Base-by-base conservation (phyloP, 768 basidiomycete species). In the Hemileccinum rubropunctum region DNA sequence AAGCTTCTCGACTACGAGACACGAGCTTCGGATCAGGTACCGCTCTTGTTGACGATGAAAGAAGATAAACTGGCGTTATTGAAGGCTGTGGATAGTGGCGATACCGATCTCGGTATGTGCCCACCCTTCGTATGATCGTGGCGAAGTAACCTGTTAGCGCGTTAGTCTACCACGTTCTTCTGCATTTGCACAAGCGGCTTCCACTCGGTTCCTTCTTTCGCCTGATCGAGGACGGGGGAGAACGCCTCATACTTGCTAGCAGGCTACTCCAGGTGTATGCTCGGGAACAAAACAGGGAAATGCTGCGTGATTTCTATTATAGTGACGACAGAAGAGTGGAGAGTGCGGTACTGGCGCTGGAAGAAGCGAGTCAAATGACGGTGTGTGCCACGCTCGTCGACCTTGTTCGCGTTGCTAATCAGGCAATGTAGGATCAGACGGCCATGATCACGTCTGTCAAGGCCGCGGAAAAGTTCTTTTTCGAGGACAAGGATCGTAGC, bases 251-350 rank as follows among this genome's bases (percentile, higher is more conserved):
- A 3, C 82, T 80, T n/a, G 92, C 91, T 0, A 83, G 83, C 56
- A 83, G 77, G 51, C 71, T 97, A 4, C 76, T 95, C 39, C 89
- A 95, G 65, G 91, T 95, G 1, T 95, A 95, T 64, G 92, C 91
- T 1, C 74, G 88, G 34, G 90, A 94, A 64, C 92, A 92, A 60
- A 89, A 95, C 63, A 76, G 88, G 44, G 91, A 91, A 55, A 88
- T 98, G 82, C 73, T 98, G 7, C 77, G 93, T 14, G 94, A 99
- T 65, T 98, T 95, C 70, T 98, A 94, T 68, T 99, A 95, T 62
- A 95, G 95, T 32, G 97, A 99, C 60, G 97, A 98, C 69, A 77
- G 97, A 47, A 79, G 95, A 40, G 86, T 91, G 13, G 97, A 98
- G 64, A 95, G 88, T 67, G 97, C 94, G 0, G 79, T 88, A n/a